phyloP scores from a whole-genome alignment of 116 monocot genomes.

The Trichopus zeylanicus region DNA sequence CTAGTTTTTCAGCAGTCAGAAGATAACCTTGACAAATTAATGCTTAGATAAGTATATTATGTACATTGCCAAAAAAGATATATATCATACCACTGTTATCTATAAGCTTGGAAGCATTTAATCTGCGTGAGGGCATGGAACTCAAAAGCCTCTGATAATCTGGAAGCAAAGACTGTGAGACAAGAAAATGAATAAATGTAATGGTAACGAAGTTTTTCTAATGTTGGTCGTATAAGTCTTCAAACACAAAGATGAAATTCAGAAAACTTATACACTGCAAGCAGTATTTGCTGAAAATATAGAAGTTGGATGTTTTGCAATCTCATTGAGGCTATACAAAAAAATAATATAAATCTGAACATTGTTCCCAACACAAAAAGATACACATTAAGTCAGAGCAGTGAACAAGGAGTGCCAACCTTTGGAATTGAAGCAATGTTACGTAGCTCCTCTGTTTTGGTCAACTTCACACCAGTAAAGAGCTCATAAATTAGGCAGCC shows the following conservation, averaged over 20 bases:
- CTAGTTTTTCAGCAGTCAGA: background rate
- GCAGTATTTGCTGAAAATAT: too few species aligned
- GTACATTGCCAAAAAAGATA: background rate
- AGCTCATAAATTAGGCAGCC: constrained; percentile 96
- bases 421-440: constrained; percentile 83
- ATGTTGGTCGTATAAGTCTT: too few species aligned
- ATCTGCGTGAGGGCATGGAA: constrained; percentile 79
- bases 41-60: too few species aligned
- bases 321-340: too few species aligned
- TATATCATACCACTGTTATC: constrained; percentile 75
- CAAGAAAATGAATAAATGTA: constrained; percentile 24
- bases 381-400: background rate
- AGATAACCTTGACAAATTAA: too few species aligned
- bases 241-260: too few species aligned
- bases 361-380: background rate
- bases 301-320: too few species aligned
- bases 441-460: constrained; percentile 88
- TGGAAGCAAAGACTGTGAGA: constrained; percentile 78
- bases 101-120: constrained; percentile 87
- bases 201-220: background rate
- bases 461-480: constrained; percentile 75
- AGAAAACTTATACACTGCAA: too few species aligned
- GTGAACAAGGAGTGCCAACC: constrained; percentile 36
- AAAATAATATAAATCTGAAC: constrained; percentile 2
- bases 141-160: constrained; percentile 99